These are phyloP conservation scores for Phyllosticta citriasiana DNA, from an alignment of 2,329 filamentous ascomycete genomes.

Conservation along the genomic window DNA sequence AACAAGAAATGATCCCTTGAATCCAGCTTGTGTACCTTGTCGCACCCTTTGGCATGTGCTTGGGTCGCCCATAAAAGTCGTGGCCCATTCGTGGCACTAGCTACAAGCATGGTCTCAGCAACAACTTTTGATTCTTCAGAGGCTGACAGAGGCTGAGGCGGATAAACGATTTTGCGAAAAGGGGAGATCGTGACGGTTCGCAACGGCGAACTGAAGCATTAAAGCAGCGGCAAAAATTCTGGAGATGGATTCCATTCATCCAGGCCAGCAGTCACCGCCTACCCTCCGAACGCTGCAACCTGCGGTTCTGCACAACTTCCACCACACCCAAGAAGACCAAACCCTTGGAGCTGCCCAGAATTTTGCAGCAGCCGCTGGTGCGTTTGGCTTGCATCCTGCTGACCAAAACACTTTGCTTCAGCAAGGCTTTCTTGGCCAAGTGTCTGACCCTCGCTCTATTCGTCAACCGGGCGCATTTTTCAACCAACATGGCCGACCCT, in stretches of 20 bases:
- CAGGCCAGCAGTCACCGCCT: constrained; percentile 14
- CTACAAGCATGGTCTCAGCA: no score
- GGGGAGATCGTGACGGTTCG: background rate
- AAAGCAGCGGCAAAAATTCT: constrained; percentile 17
- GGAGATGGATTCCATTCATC: constrained; percentile 9
- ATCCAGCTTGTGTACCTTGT: no score
- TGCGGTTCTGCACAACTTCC: constrained; percentile 19
- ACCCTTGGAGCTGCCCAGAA: background rate
- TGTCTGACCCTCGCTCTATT: constrained; percentile 17
- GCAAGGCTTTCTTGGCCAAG: background rate
- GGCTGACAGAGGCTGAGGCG: background rate
- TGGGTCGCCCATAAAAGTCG: no score
- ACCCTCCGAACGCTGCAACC: constrained; percentile 20
- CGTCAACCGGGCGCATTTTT: constrained; percentile 16
- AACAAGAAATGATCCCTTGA: background rate
- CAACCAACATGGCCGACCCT: constrained; percentile 13
- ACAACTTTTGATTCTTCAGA: no score
- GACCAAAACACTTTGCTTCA: constrained; percentile 16
- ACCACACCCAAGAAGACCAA: constrained; percentile 15
- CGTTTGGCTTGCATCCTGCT: constrained; percentile 30
- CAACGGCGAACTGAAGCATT: constrained; percentile 7
- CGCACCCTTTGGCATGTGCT: no score
- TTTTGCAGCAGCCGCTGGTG: constrained; percentile 16
- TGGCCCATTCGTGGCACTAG: no score
- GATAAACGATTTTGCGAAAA: background rate